Evolutionary conservation across 345 rosid genomes (phyloP), one percentile per base, ranked within the genome.

Genomic region (Abelmoschus esculentus): DNA sequence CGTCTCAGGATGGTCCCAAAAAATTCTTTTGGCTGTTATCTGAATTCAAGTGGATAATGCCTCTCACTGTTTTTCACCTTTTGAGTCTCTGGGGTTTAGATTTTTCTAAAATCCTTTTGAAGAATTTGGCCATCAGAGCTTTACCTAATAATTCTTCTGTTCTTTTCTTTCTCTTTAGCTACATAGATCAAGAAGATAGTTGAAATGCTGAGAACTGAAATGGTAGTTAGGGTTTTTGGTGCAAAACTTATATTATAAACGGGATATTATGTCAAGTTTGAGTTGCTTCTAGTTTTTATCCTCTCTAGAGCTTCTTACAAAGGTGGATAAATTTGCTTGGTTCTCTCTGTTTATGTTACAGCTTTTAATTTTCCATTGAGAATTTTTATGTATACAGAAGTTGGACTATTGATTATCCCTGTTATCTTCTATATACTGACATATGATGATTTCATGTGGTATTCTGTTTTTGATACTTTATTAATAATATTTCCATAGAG

Each of bases 401-500:
- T 40, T 40, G 10, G 62, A 64, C 6, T 26, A 57, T 4, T 54
- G 38, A 17, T 19, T 63, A 19, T 42, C 22, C 46, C 52, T 28
- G 13, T 62, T 42, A 14, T 69, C 66, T 6, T 26, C 5, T 44
- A 50, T 49, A 61, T 57, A 17, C 57, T 60, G 64, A 15, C 64
- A 15, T 60, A 32, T 32, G 7, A 15, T 28, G 38, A 58, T 29
- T 34, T 61, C 26, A 61, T 61, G 26, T 66, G 60, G 18, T 66
- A 49, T 38, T 46, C 40, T 13, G 9, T 69, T 70, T 47, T 38
- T 64, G 70, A 56, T 74, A 61, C 50, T 80, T 63, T 57, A 64
- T 53, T 62, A 46, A 54, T 67, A 13, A 47, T 66, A 49, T 28
- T 71, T 75, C 26, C 26, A 42, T 75, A 96, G 99, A 79, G 83